These are phyloP conservation scores for Aethionema arabicum DNA, from an alignment of 345 rosid species.

Conservation along the genomic window DNA sequence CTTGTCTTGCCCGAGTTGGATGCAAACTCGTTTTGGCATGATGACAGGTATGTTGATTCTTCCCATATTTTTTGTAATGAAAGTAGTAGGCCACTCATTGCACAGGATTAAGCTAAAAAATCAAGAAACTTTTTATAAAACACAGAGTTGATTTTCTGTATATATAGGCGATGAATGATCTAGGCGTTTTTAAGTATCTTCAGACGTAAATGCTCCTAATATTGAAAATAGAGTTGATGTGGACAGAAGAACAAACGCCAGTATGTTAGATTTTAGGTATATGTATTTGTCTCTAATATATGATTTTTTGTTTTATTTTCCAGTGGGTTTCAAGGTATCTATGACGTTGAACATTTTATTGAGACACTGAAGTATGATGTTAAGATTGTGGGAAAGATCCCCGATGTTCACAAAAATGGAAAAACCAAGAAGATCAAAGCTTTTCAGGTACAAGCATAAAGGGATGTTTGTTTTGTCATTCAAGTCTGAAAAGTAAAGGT, in stretches of 20 bases:
- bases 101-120: not conserved
- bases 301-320: not conserved
- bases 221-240: constrained; percentile 2
- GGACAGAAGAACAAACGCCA: constrained; percentile 5
- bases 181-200: constrained; percentile 21
- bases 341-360: constrained; percentile 93
- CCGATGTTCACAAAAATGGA: constrained; percentile 84
- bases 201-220: not conserved
- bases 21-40: constrained; percentile 98
- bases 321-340: constrained; percentile 96
- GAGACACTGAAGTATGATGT: constrained; percentile 80
- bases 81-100: constrained; percentile 1
- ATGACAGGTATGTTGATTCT: constrained; percentile 68
- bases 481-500: not conserved
- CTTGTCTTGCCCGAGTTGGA: constrained; percentile 97
- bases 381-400: constrained; percentile 79
- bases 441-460: constrained; percentile 57
- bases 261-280: constrained; percentile 5
- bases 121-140: not conserved
- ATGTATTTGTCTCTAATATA: constrained; percentile 4
- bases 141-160: not conserved
- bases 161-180: constrained; percentile 4
- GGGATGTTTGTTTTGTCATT: constrained; percentile 1
- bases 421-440: constrained; percentile 88
- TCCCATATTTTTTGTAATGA: constrained; percentile 11